Evolutionary conservation across 345 rosid genomes (phyloP), one percentile per base, ranked within the genome.

Genomic region (Isatis tinctoria): DNA sequence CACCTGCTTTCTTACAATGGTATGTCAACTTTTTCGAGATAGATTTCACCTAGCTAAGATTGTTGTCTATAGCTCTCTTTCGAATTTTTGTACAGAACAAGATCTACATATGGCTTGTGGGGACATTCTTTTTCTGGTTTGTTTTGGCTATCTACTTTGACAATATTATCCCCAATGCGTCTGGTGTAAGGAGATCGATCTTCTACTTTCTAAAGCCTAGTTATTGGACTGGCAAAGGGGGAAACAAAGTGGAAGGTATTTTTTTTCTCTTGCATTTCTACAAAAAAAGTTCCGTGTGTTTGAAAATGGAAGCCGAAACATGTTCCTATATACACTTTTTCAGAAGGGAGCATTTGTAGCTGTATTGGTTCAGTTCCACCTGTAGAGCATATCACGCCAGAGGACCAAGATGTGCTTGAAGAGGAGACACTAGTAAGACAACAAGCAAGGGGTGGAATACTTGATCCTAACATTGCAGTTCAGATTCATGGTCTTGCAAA

Each of bases 201-300:
- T 81, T 85, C 81, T 95, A 90, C 86, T 90, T 95, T 81, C 69
- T 95, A 24, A 84, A 82, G 58, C 96, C 90, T 12, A 85, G 88
- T 44, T 90, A 86, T 65, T 90, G 99, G 99, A 90, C 89, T 2
- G 96, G 97, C 72, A 90, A 78, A 80, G 96, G 88, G 43, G 93
- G 97, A 73, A 78, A 74, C 82, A 86, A 80, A 77, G 80, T 80
- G 44, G 64, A 83, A 91, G 97, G 97, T 90, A 77, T 48, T 11
- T 53, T 36, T 36, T 6, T 48, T 52, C 66, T 13, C 62, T 77
- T 76, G n/a, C 20, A 35, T n/a, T 59, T 14, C 1, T 14, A 52
- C 47, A 35, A 47, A 43, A 30, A 52, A 48, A 30, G 10, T 18
- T 37, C 14, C 2, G 17, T 5, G 45, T 56, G 52, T 27, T 71